Conservation (phyloP, 768 basidiomycete species). For the Amanita pseudoporphyria region DNA sequence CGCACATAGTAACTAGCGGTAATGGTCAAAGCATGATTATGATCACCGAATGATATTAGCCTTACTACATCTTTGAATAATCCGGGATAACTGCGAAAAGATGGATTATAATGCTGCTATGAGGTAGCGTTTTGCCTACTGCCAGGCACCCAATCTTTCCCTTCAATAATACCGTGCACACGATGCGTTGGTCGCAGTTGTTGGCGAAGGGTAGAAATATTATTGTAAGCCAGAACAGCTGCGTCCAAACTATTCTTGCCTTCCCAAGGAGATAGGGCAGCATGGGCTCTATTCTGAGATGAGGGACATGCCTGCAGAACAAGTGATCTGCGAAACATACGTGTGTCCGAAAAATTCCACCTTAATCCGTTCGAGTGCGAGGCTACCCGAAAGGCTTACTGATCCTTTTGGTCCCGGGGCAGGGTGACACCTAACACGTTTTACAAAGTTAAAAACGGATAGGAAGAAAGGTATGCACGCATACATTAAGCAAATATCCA, state of each 20-base stretch:
- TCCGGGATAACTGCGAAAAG: constrained; percentile 64
- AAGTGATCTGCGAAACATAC: constrained; percentile 27
- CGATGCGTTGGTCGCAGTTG: constrained; percentile 71
- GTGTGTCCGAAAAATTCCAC: constrained; percentile 70
- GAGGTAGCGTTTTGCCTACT: constrained; percentile 31
- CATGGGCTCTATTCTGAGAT: constrained; percentile 50
- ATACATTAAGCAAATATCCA: constrained; percentile 73
- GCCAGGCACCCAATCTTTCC: constrained; percentile 67
- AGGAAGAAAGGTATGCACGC: constrained; percentile 9
- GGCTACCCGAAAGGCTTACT: constrained; percentile 51
- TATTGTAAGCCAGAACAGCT: constrained; percentile 77
- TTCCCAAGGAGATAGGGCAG: constrained; percentile 76
- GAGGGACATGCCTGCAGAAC: not conserved
- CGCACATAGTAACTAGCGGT: constrained; percentile 56
- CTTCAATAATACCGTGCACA: constrained; percentile 72
- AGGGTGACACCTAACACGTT: constrained; percentile 59
- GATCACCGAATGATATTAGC: too few relatives aligned
- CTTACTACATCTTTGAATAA: constrained; percentile 62
- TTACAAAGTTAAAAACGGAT: not conserved
- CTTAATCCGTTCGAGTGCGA: constrained; percentile 50
- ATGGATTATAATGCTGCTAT: not conserved
- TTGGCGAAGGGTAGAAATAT: constrained; percentile 71
- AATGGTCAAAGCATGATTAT: not conserved
- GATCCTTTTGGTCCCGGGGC: constrained; percentile 67
- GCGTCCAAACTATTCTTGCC: constrained; percentile 80